Evolutionary conservation across 345 rosid genomes (phyloP).

Genomic region (Streptanthus diversifolius): DNA sequence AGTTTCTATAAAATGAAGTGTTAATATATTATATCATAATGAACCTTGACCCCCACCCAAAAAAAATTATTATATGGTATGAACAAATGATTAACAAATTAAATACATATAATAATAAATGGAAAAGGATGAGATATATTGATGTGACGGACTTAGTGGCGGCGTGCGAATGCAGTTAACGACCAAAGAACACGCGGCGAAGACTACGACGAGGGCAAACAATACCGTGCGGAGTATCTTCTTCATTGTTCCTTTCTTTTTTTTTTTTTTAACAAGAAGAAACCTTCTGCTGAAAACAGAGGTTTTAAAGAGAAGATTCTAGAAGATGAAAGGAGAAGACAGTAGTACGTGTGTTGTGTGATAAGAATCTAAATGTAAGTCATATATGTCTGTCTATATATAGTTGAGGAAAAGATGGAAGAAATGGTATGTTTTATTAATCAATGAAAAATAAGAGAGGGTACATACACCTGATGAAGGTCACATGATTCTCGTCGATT

Average conservation of each 20-base stretch:
- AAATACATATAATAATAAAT: background rate
- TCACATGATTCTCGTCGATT: slow-evolving; percentile 75
- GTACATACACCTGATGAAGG: slow-evolving; percentile 38
- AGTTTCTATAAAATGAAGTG: slow-evolving; percentile 7
- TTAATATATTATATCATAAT: background rate
- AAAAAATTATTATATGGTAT: background rate
- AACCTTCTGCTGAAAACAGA: background rate
- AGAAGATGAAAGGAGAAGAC: background rate
- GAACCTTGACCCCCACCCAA: background rate
- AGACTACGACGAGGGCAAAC: slow-evolving; percentile 13
- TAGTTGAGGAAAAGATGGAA: background rate
- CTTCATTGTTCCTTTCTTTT: slow-evolving; percentile 16
- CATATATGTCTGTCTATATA: slow-evolving; percentile 12
- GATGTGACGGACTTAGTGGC: slow-evolving; percentile 37
- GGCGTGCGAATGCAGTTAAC: slow-evolving; percentile 36
- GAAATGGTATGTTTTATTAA: background rate
- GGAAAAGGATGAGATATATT: background rate
- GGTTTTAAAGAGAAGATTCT: slow-evolving; percentile 3
- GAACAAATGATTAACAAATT: background rate
- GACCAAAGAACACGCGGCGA: slow-evolving; percentile 34
- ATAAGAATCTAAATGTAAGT: background rate
- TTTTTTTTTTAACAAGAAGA: background rate
- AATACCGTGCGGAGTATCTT: slow-evolving; percentile 8
- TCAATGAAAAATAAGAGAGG: slow-evolving; percentile 37
- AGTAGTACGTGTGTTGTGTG: background rate